Conservation (phyloP, 179 eudicot genomes). For the Vitellaria paradoxa region DNA sequence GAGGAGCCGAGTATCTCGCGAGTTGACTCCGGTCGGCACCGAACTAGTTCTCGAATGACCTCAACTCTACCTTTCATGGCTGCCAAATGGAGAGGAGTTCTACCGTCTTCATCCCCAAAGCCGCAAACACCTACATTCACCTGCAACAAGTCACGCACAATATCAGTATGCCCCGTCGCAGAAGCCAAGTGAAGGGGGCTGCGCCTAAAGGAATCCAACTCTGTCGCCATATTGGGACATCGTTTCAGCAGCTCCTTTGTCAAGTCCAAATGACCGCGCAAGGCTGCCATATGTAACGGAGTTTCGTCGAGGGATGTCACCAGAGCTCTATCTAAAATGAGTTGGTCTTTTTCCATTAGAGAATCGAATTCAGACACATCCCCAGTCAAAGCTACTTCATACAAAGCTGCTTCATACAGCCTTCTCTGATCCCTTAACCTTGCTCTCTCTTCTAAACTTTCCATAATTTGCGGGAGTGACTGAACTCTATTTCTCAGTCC, state of each 20-base stretch:
- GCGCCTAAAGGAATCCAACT: neutral
- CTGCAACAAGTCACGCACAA: neutral
- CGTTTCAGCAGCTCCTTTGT: neutral
- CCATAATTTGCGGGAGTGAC: too few relatives aligned
- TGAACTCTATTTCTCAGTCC: too few relatives aligned
- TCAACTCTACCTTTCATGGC: neutral
- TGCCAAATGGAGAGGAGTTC: conserved; percentile 3
- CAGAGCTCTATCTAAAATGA: neutral
- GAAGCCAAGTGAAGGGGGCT: conserved; percentile 9
- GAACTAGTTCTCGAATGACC: neutral
- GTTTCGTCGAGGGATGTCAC: neutral
- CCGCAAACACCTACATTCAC: neutral
- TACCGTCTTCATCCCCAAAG: neutral
- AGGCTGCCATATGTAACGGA: neutral
- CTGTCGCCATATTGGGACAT: neutral
- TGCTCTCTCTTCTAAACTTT: too few relatives aligned
- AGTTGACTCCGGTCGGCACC: neutral
- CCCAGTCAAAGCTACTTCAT: neutral
- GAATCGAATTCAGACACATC: neutral
- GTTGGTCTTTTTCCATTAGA: neutral
- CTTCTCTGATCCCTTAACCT: too few relatives aligned
- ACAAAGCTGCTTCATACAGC: neutral
- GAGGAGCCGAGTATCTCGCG: neutral
- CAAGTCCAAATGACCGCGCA: neutral
- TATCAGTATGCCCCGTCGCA: neutral